Evolutionary conservation across 768 basidiomycete species (phyloP), one percentile per base, ranked within the genome.

Genomic region (Lactarius sanguifluus): DNA sequence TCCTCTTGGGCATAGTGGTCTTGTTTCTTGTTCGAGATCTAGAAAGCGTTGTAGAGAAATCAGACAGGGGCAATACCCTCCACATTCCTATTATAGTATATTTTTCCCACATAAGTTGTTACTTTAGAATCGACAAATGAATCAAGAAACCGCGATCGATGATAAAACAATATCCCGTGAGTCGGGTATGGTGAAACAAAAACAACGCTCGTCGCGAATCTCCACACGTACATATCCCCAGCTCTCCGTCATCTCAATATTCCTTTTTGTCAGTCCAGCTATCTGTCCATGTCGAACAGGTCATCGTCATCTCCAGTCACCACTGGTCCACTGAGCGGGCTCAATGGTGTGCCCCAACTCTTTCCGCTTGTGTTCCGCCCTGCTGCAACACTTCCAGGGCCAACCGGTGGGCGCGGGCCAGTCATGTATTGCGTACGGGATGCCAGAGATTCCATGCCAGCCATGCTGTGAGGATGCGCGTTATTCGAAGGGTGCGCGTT

Each of bases 281-380:
- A 66, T 61, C 79, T 79, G 69, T 91, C 89, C 86, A 91, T 86
- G 71, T 80, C 80, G 74, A 92, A 92, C 73, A 91, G 75, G 67
- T 81, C 83, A 72, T 88, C 89, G 73, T 89, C 88, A 67, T 89
- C 84, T 40, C 79, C 79, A n/a, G 81, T 84, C 38, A 82, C 76
- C 52, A 85, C 83, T 4, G 87, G 86, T 62, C 84, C 79, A 71
- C 86, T 85, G 64, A 89, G 77, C 61, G 88, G 88, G 73, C 88
- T 89, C 71, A 82, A 74, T 52, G 82, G 78, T 32, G 77, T 77
- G 28, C 72, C 64, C 76, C 78, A 83, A 62, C 73, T 74, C 45
- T 80, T 74, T 58, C 75, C 73, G 65, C 75, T 79, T 23, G 75
- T 64, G 55, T 67, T 73, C 8, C 73, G 74, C 36, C 72, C 63